These are phyloP conservation scores for Asterochloris erici DNA, from an alignment of 139 green algal genomes.

Conservation along the genomic window DNA sequence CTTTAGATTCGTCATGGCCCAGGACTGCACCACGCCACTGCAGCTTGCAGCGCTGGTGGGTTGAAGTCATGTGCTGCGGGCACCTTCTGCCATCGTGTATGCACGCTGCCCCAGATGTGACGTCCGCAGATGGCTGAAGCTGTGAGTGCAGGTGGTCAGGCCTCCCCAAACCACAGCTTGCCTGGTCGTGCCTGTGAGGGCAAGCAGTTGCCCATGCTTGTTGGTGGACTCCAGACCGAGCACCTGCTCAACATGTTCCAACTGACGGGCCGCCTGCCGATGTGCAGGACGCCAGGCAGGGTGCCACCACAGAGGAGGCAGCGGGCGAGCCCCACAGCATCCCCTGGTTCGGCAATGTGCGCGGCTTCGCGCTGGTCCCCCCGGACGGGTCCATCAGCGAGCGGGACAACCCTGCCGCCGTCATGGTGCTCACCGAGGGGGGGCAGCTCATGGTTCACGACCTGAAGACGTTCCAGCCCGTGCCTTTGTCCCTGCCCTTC, in stretches of 20 bases:
- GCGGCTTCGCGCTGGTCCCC: constrained; percentile 41
- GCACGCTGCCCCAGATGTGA: too few relatives aligned
- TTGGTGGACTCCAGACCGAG: too few relatives aligned
- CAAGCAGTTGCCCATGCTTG: too few relatives aligned
- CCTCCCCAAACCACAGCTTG: too few relatives aligned
- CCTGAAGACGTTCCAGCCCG: constrained; percentile 40
- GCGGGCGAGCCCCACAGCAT: constrained; percentile 24
- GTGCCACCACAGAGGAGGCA: not conserved
- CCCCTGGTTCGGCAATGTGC: constrained; percentile 68
- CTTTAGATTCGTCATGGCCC: not conserved
- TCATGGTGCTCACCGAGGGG: constrained; percentile 69
- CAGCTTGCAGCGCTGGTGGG: not conserved
- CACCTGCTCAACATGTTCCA: too few relatives aligned
- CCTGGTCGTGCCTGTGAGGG: too few relatives aligned
- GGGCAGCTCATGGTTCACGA: constrained; percentile 69
- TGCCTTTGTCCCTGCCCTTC: constrained; percentile 43
- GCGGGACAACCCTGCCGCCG: constrained; percentile 37
- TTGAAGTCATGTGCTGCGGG: not conserved
- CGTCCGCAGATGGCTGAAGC: too few relatives aligned
- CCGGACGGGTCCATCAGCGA: constrained; percentile 25
- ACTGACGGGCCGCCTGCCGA: too few relatives aligned
- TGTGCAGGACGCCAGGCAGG: not conserved
- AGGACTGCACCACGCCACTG: not conserved
- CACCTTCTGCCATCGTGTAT: not conserved
- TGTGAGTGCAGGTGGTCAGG: too few relatives aligned